Conservation (phyloP, 2,329 filamentous ascomycete species). For the Sarocladium oryzae region DNA sequence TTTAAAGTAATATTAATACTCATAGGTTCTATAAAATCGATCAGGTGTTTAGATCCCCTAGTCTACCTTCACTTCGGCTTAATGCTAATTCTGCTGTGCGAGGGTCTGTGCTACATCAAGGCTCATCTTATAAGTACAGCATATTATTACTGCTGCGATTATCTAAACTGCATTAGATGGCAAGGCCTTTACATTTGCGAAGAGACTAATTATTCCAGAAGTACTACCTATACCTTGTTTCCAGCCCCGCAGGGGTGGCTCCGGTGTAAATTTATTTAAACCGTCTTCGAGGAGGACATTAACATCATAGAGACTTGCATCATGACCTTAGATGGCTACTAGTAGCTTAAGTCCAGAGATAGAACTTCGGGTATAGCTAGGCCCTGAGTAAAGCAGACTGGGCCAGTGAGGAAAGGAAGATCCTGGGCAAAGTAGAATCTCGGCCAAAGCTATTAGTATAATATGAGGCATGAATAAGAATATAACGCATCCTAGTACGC, state of each 20-base stretch:
- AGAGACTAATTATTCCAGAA: conserved; percentile 3
- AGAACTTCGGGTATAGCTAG: too few relatives aligned
- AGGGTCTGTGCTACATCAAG: not conserved
- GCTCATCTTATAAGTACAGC: not conserved
- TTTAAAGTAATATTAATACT: not conserved
- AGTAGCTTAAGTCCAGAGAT: too few relatives aligned
- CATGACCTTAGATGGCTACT: too few relatives aligned
- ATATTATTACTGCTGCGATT: not conserved
- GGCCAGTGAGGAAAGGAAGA: too few relatives aligned
- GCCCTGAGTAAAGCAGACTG: too few relatives aligned
- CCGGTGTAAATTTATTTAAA: not conserved
- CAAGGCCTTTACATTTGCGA: not conserved
- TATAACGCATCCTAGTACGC: too few relatives aligned
- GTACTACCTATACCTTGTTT: conserved; percentile 3
- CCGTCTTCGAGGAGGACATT: not conserved
- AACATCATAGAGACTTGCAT: not conserved
- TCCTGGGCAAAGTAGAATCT: too few relatives aligned
- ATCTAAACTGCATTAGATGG: not conserved
- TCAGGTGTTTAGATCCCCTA: not conserved
- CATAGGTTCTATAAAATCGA: not conserved
- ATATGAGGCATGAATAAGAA: too few relatives aligned
- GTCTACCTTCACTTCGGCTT: not conserved
- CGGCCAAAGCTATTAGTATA: too few relatives aligned
- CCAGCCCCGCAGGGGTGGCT: not conserved
- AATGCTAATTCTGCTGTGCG: not conserved